phyloP scores from a whole-genome alignment of 345 rosid genomes.

The Euphorbia peplus region DNA sequence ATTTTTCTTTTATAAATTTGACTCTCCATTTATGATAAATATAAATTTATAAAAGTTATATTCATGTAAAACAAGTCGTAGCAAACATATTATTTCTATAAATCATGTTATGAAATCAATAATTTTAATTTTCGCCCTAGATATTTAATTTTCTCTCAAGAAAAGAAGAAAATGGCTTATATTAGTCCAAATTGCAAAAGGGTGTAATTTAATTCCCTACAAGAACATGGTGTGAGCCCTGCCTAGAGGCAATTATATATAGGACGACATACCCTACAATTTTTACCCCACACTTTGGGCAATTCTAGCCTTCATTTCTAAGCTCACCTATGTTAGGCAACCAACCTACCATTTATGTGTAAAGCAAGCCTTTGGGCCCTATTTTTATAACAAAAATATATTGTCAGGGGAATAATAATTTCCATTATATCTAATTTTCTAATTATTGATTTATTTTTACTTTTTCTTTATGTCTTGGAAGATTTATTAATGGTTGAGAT shows the following conservation, averaged over 20 bases:
- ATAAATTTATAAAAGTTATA: too few species aligned
- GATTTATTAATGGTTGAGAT: neutral
- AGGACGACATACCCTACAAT: neutral
- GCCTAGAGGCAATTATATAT: neutral
- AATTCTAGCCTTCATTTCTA: neutral
- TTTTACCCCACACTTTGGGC: neutral
- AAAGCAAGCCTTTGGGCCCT: neutral
- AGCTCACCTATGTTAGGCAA: neutral
- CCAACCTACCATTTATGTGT: neutral
- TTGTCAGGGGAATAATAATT: neutral
- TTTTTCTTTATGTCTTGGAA: neutral
- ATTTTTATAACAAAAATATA: neutral
- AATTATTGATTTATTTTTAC: too few species aligned
- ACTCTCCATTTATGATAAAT: too few species aligned
- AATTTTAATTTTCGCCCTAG: too few species aligned
- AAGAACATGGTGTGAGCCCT: neutral
- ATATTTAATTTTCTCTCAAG: too few species aligned
- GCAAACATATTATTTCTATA: too few species aligned
- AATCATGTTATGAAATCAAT: too few species aligned
- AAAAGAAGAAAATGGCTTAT: too few species aligned
- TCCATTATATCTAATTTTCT: neutral
- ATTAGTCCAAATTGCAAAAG: constrained; percentile 3
- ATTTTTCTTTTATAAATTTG: too few species aligned
- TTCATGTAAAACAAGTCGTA: too few species aligned
- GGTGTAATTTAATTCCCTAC: constrained; percentile 1